Conservation (phyloP, 2,329 filamentous ascomycete genomes). For the Alternaria sp. region DNA sequence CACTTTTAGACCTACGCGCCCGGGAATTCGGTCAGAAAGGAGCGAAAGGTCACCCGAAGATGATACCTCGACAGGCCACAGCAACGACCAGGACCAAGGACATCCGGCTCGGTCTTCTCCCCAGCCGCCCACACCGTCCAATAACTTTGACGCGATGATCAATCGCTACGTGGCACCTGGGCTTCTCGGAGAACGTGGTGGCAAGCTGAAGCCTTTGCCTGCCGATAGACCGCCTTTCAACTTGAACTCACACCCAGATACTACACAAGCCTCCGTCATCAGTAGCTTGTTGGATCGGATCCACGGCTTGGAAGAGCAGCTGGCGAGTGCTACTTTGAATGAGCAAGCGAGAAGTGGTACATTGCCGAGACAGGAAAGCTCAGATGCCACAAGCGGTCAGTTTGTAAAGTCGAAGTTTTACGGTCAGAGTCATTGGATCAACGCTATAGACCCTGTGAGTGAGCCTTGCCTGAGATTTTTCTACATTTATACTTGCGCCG, state of each 20-base stretch:
- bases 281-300: conserved; percentile 11
- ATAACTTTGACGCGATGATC: conserved; percentile 22
- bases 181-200: conserved; percentile 20
- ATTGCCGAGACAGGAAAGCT: neutral
- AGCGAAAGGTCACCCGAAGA: neutral
- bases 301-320: conserved; percentile 14
- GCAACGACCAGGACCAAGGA: neutral
- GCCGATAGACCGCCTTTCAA: conserved; percentile 2
- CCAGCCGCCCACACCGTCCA: conserved; percentile 3
- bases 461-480: neutral
- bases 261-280: conserved; percentile 12
- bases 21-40: conserved; percentile 4
- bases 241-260: conserved; percentile 2
- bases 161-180: conserved; percentile 29
- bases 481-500: neutral
- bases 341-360: neutral
- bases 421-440: conserved; percentile 63
- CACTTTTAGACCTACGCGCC: conserved; percentile 30
- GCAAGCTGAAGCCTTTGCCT: conserved; percentile 11
- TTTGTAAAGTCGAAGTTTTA: conserved; percentile 64
- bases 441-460: conserved; percentile 42
- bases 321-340: neutral
- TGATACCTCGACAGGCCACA: neutral
- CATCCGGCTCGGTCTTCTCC: conserved; percentile 2
- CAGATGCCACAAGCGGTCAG: conserved; percentile 2